Base-by-base conservation (phyloP, 495 filamentous ascomycete genomes). In the Neurospora tetrasperma region DNA sequence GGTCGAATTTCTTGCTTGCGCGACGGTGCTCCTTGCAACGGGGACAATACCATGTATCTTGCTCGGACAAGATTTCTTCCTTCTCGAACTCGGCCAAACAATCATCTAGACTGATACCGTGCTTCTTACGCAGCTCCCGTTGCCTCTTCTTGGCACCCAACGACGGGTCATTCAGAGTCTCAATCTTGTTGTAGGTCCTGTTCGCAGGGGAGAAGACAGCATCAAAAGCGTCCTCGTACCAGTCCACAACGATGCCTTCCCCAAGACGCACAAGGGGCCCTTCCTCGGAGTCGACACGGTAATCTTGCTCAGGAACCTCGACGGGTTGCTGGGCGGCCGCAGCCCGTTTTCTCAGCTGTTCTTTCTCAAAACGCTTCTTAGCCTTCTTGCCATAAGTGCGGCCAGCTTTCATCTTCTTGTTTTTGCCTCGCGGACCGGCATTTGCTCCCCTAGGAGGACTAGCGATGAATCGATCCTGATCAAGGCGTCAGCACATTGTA, bases 31-130 rank as follows among this genome's bases (percentile, higher is more conserved):
- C 92, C 78, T 98, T 98, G 86, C 96, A 99, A 62, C 93, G 88
- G 72, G 93, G 94, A 75, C 96, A 99, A 77, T 93, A 98, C 96
- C 96, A 99, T 40, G 93, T 94, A 78, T 99, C 95, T 75, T 94
- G 92, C 79, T 96, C 93, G 0, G 94, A 97, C 4, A 99, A 84
- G 54, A 97, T 90, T 79, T 99, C 96, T 72, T 93, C 90, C 79
- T 93, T 95, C 77, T 94, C 93, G 74, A 97, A 98, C 79, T 98
- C 95, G 44, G 93, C 90, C 39, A 99, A 88, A 77, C 96, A 99
- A 76, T 97, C 92, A 62, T 94, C 89, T n/a, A 99, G 86, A 35
- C 88, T 89, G 70, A 97, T 88, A 23, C 96, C 96, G 69, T 86
- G 82, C 82, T 90, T 91, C 74, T 86, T 87, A 23, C 93, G 90